These are phyloP conservation scores for Sugiyamaella japonica DNA, from an alignment of 1,139 yeast species.

Conservation along the genomic window DNA sequence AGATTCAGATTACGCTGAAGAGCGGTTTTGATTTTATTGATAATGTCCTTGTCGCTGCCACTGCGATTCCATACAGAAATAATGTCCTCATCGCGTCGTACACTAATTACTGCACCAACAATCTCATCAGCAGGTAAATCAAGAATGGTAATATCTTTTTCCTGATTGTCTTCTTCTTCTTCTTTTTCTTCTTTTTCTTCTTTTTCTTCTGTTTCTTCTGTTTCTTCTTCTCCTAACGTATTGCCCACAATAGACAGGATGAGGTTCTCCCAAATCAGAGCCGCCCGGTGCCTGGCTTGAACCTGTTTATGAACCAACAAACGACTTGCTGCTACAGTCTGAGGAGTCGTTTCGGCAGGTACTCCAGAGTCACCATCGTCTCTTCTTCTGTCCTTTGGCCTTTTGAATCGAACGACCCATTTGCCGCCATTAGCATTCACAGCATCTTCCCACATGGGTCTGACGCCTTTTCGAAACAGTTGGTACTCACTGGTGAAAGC, in stretches of 20 bases:
- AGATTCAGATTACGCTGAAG: conserved; percentile 31
- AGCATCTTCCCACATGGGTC: conserved; percentile 75
- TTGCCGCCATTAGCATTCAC: conserved; percentile 63
- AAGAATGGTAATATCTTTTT: neutral
- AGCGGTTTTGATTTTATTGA: conserved; percentile 30
- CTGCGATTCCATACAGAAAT: conserved; percentile 40
- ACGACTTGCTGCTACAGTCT: conserved; percentile 7
- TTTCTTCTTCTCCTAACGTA: conserved; percentile 27
- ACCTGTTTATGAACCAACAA: conserved; percentile 16
- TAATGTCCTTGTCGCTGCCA: conserved; percentile 26
- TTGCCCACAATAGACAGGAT: conserved; percentile 40
- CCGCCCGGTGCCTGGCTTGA: conserved; percentile 34
- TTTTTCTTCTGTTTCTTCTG: neutral
- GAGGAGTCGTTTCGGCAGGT: neutral
- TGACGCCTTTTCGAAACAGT: conserved; percentile 61
- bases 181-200: conserved; percentile 11
- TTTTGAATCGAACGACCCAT: conserved; percentile 57
- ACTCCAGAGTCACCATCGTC: conserved; percentile 12
- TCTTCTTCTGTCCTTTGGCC: conserved; percentile 32
- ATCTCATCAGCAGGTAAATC: conserved; percentile 35
- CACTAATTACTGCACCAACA: conserved; percentile 42
- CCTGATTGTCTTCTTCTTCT: neutral
- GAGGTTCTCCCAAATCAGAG: conserved; percentile 40
- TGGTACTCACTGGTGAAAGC: conserved; percentile 59
- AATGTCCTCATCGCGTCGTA: conserved; percentile 42